Evolutionary conservation across 1,139 yeast genomes (phyloP).

Genomic region (Protomyces arabidopsidicola): DNA sequence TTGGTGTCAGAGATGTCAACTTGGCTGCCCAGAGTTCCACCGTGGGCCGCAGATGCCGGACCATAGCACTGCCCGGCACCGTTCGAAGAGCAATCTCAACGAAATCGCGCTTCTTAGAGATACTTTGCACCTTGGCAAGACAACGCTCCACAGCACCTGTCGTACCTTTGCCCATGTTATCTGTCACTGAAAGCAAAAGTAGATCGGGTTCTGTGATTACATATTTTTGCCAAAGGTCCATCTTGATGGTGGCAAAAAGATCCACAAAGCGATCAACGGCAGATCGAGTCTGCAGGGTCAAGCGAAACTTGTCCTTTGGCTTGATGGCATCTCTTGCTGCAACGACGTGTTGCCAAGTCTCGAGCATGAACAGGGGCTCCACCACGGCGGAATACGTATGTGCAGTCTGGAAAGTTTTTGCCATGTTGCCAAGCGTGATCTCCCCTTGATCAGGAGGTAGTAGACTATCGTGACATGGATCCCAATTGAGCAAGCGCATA

Average conservation of each 20-base stretch:
- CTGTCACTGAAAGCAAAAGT: slow-evolving; percentile 55
- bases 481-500: slow-evolving; percentile 67
- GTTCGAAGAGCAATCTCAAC: slow-evolving; percentile 74
- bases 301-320: slow-evolving; percentile 56
- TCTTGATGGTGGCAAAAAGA: slow-evolving; percentile 70
- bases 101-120: slow-evolving; percentile 55
- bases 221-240: slow-evolving; percentile 49
- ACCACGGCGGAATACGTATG: slow-evolving; percentile 62
- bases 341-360: slow-evolving; percentile 90
- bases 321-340: slow-evolving; percentile 60
- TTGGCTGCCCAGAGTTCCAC: slow-evolving; percentile 61
- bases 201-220: slow-evolving; percentile 72
- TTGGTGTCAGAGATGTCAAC: slow-evolving; percentile 61
- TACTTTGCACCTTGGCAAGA: slow-evolving; percentile 70
- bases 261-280: slow-evolving; percentile 85
- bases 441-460: slow-evolving; percentile 51
- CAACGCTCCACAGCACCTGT: slow-evolving; percentile 44
- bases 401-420: slow-evolving; percentile 51
- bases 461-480: slow-evolving; percentile 54
- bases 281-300: slow-evolving; percentile 71
- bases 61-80: slow-evolving; percentile 47
- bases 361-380: slow-evolving; percentile 76
- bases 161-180: slow-evolving; percentile 9
- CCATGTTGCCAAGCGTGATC: slow-evolving; percentile 42
- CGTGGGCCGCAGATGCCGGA: slow-evolving; percentile 60